Evolutionary conservation across 2,329 filamentous ascomycete species (phyloP).

Genomic region (Nothopassalora personata): DNA sequence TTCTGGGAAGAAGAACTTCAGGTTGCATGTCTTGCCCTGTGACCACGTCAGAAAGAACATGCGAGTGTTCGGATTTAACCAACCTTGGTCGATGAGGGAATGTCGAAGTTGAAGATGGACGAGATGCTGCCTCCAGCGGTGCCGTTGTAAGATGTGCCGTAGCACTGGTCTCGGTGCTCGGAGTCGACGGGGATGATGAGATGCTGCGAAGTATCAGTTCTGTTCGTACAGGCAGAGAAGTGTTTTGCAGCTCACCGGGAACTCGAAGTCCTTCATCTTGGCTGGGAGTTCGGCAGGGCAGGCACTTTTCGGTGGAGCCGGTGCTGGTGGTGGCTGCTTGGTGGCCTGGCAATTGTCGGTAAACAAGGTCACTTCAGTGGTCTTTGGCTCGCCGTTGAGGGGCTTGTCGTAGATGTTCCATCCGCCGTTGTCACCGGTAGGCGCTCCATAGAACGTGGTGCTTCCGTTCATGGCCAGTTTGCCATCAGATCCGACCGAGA

Average conservation of each 20-base stretch:
- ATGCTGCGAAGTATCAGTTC: conserved; percentile 46
- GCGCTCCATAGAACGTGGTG: conserved; percentile 48
- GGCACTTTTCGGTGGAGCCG: conserved; percentile 3
- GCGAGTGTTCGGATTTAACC: background rate
- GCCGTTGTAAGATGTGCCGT: conserved; percentile 54
- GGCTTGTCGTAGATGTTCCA: conserved; percentile 52
- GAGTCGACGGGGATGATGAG: conserved; percentile 59
- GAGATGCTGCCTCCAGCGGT: conserved; percentile 50
- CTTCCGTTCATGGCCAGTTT: conserved; percentile 48
- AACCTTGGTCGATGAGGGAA: conserved; percentile 45
- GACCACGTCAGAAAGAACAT: background rate
- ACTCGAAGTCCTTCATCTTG: background rate
- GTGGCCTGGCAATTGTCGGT: conserved; percentile 12
- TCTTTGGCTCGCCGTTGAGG: conserved; percentile 42
- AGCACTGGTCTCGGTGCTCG: conserved; percentile 46
- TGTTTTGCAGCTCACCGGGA: background rate
- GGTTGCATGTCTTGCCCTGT: conserved; percentile 53
- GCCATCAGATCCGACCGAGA: conserved; percentile 52
- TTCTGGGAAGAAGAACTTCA: conserved; percentile 61
- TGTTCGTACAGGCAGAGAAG: background rate
- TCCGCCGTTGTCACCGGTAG: conserved; percentile 50
- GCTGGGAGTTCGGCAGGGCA: conserved; percentile 14
- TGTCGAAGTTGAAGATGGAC: conserved; percentile 65
- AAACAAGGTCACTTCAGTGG: conserved; percentile 46
- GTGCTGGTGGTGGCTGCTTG: conserved; percentile 6